These are phyloP conservation scores for Cladophialophora exuberans DNA, from an alignment of 2,329 filamentous ascomycete genomes.

Conservation along the genomic window DNA sequence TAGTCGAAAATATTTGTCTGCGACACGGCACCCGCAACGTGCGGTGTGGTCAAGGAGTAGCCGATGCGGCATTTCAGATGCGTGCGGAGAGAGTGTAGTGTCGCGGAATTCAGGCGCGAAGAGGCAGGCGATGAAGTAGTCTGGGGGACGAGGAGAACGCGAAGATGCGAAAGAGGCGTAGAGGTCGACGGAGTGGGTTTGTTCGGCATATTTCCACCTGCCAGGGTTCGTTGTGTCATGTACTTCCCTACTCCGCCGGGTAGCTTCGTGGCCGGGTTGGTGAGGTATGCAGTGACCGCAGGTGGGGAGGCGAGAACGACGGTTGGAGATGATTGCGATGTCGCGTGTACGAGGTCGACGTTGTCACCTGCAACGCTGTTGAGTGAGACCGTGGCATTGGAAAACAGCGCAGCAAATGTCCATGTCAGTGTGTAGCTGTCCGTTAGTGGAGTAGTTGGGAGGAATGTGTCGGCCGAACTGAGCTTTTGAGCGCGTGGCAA, in stretches of 20 bases:
- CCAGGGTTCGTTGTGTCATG: constrained; percentile 54
- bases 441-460: constrained; percentile 80
- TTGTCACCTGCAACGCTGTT: constrained; percentile 81
- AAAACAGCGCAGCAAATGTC: constrained; percentile 80
- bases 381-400: constrained; percentile 81
- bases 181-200: constrained; percentile 58
- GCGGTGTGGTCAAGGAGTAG: constrained; percentile 79
- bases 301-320: constrained; percentile 65
- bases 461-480: constrained; percentile 74
- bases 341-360: constrained; percentile 75
- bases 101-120: constrained; percentile 67
- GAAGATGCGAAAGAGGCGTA: constrained; percentile 65
- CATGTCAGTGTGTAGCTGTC: constrained; percentile 78
- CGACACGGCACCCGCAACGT: constrained; percentile 84
- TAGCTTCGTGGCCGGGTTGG: constrained; percentile 53
- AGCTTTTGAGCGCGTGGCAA: constrained; percentile 77
- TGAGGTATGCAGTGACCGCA: constrained; percentile 66
- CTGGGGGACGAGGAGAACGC: constrained; percentile 79
- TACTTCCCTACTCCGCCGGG: constrained; percentile 23
- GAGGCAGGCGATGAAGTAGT: constrained; percentile 63
- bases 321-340: constrained; percentile 67
- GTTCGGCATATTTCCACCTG: constrained; percentile 60
- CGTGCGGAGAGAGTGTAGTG: constrained; percentile 79
- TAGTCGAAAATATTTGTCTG: constrained; percentile 92
- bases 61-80: constrained; percentile 79